These are phyloP conservation scores for Spencermartinsiella europaea DNA, from an alignment of 805 yeast species.

Conservation along the genomic window DNA sequence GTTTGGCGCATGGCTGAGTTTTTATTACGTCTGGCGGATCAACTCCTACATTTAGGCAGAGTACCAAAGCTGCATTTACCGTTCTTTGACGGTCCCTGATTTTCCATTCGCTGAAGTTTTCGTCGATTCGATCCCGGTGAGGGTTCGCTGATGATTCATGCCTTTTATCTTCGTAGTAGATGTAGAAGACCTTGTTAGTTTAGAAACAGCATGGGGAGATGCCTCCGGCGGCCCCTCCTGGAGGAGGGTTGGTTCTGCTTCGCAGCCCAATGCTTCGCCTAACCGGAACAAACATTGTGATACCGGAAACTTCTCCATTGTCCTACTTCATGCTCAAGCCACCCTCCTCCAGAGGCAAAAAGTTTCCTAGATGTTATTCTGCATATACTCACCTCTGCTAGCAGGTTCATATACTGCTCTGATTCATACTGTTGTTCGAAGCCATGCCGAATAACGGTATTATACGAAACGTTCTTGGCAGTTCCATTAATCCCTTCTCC, in stretches of 20 bases:
- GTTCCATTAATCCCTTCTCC: not conserved
- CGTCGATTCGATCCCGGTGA: slow-evolving; percentile 39
- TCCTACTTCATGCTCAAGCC: too few species aligned
- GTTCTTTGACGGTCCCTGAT: slow-evolving; percentile 90
- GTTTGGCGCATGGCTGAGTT: slow-evolving; percentile 86
- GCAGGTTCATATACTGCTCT: slow-evolving; percentile 42
- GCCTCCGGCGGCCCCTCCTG: too few species aligned
- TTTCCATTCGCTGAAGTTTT: slow-evolving; percentile 77
- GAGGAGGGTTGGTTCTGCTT: too few species aligned
- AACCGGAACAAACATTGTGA: too few species aligned
- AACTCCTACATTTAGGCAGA: slow-evolving; percentile 88
- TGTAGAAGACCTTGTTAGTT: slow-evolving; percentile 51
- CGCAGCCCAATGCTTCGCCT: too few species aligned
- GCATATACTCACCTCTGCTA: slow-evolving; percentile 43
- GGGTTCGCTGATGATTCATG: slow-evolving; percentile 90
- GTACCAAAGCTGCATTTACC: slow-evolving; percentile 83
- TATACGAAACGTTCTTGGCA: slow-evolving; percentile 21
- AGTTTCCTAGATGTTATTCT: too few species aligned
- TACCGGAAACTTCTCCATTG: too few species aligned
- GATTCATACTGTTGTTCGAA: slow-evolving; percentile 53
- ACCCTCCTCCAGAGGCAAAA: too few species aligned
- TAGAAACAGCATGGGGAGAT: not conserved
- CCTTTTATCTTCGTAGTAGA: slow-evolving; percentile 86
- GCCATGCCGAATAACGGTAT: slow-evolving; percentile 50
- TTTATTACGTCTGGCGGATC: slow-evolving; percentile 96